Evolutionary conservation across 2,329 filamentous ascomycete genomes (phyloP).

Genomic region (Diplodia sapinea): DNA sequence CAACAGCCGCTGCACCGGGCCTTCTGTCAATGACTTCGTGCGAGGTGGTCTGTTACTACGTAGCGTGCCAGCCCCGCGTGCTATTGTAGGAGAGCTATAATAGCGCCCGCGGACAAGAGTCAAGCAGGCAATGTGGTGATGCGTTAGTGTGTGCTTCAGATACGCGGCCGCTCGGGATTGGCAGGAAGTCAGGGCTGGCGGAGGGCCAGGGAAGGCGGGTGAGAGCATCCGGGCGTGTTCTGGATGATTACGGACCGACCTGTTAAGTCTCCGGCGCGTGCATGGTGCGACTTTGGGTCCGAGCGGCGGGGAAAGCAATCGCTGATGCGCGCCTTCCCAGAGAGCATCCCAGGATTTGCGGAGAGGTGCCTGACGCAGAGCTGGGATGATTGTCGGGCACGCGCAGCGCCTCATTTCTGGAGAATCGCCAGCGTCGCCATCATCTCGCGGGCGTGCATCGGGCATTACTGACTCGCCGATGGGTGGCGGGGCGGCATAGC

Average conservation of each 20-base stretch:
- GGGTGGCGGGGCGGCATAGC: constrained; percentile 6
- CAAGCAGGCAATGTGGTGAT: not conserved
- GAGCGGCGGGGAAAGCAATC: constrained; percentile 14
- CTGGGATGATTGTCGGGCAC: constrained; percentile 3
- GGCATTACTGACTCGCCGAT: constrained; percentile 2
- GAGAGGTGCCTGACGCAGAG: constrained; percentile 6
- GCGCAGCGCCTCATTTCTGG: constrained; percentile 14
- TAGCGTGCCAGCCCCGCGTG: constrained; percentile 19
- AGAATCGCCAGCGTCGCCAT: not conserved
- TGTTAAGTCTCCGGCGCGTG: constrained; percentile 7
- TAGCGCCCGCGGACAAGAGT: constrained; percentile 9
- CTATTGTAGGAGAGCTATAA: constrained; percentile 16
- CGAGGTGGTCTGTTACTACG: not conserved
- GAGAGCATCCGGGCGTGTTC: not conserved
- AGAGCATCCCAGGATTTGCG: constrained; percentile 4
- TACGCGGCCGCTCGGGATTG: constrained; percentile 23
- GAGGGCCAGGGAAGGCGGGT: not conserved
- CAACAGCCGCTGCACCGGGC: constrained; percentile 3
- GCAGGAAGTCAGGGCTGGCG: not conserved
- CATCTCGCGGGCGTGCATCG: constrained; percentile 3
- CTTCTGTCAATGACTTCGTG: not conserved
- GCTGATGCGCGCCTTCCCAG: constrained; percentile 20
- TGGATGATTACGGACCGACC: not conserved
- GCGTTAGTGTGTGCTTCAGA: constrained; percentile 13
- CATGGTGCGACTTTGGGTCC: constrained; percentile 1